Evolutionary conservation across 1,284 basidiomycete species (phyloP).

Genomic region (Polyporus tsugae): DNA sequence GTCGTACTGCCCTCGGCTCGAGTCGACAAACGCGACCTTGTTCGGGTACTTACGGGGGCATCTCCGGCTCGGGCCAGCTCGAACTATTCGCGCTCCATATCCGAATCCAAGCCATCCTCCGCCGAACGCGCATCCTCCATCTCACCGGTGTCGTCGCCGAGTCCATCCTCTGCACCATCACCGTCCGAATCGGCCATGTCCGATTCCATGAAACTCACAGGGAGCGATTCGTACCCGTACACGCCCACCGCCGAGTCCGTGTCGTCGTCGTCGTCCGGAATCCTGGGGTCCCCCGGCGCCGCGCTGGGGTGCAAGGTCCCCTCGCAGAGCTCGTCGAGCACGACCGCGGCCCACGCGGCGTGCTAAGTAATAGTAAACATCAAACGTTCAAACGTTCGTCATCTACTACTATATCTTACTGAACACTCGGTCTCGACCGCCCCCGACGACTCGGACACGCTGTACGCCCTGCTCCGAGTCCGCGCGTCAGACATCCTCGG

Average conservation of each 20-base stretch:
- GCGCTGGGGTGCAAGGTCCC: not conserved
- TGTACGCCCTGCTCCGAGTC: too few species aligned
- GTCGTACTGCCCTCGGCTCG: slow-evolving; percentile 2
- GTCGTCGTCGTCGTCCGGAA: slow-evolving; percentile 1
- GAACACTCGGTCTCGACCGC: too few species aligned
- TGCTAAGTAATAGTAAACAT: too few species aligned
- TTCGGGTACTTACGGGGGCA: not conserved
- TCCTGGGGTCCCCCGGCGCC: not conserved
- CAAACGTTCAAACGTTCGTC: too few species aligned
- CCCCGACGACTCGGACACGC: too few species aligned
- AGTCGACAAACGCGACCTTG: not conserved
- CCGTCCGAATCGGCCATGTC: not conserved
- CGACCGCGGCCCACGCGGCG: too few species aligned
- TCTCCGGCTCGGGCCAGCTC: slow-evolving; percentile 5
- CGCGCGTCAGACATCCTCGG: too few species aligned
- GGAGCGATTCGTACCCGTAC: not conserved
- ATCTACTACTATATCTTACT: too few species aligned
- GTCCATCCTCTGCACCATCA: too few species aligned
- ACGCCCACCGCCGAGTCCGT: slow-evolving; percentile 1
- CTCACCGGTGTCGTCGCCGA: not conserved
- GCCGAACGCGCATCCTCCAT: not conserved
- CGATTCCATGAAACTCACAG: not conserved
- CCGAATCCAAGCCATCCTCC: not conserved
- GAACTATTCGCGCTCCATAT: slow-evolving; percentile 2
- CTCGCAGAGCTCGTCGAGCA: not conserved